A percentile compares a stretch with the other conserved stretches of the same genome.
Evolutionary conservation across 345 rosid genomes (phyloP).

Genomic region (Brassica incana): DNA sequence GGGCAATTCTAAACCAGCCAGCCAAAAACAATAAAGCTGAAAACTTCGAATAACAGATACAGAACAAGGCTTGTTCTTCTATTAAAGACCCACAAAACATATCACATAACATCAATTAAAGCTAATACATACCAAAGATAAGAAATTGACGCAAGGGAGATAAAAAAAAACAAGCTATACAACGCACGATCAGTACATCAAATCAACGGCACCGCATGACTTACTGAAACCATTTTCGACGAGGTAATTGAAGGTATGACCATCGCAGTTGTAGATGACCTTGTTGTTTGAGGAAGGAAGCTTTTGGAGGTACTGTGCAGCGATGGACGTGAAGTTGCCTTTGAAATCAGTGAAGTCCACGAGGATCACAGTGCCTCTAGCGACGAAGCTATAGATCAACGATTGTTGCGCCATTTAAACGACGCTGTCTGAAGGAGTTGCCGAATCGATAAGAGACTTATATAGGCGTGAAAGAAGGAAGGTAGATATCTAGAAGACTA

Average conservation of each 20-base stretch:
- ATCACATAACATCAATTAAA: slow-evolving; percentile 6
- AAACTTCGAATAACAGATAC: slow-evolving; percentile 16
- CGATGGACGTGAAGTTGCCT: slow-evolving; percentile 72
- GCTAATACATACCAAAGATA: slow-evolving; percentile 1
- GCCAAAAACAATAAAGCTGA: neutral
- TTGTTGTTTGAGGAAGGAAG: slow-evolving; percentile 70
- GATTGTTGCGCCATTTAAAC: slow-evolving; percentile 65
- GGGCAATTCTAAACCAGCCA: neutral
- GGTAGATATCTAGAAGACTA: slow-evolving; percentile 35
- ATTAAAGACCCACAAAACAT: slow-evolving; percentile 22
- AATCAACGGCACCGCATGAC: too few relatives aligned
- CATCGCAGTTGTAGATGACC: slow-evolving; percentile 78
- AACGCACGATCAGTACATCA: neutral
- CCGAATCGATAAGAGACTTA: slow-evolving; percentile 17
- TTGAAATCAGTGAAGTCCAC: slow-evolving; percentile 73
- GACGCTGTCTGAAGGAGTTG: slow-evolving; percentile 1
- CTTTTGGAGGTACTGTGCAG: slow-evolving; percentile 72
- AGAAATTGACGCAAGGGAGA: neutral
- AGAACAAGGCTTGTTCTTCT: neutral
- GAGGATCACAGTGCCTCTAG: slow-evolving; percentile 69
- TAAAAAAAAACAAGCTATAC: neutral
- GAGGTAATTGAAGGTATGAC: slow-evolving; percentile 82
- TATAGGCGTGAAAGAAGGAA: slow-evolving; percentile 8
- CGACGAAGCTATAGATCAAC: slow-evolving; percentile 75
- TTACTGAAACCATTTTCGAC: slow-evolving; percentile 71